Conservation (phyloP, 2,329 filamentous ascomycete genomes). For the Aotearoamyces nothofagi region DNA sequence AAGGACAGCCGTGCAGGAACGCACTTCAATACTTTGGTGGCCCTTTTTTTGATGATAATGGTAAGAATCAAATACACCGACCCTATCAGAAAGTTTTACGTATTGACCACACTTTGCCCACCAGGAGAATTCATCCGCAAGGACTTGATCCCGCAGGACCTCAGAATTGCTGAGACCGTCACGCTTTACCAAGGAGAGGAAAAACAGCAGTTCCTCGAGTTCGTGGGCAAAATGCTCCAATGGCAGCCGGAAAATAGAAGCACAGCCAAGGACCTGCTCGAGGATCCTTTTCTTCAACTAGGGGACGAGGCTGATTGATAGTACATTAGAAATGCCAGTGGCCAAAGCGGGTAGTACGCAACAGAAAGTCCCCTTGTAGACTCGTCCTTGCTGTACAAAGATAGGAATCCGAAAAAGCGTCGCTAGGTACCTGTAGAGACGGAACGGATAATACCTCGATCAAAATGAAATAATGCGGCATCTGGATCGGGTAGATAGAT, state of each 20-base stretch:
- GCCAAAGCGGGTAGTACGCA: too few species aligned
- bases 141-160: constrained; percentile 16
- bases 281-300: constrained; percentile 16
- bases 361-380: too few species aligned
- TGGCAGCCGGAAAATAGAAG: constrained; percentile 20
- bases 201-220: constrained; percentile 17
- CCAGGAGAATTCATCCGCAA: constrained; percentile 19
- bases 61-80: constrained; percentile 3
- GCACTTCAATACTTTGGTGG: constrained; percentile 19
- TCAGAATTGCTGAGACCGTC: constrained; percentile 14
- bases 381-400: too few species aligned
- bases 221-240: constrained; percentile 17
- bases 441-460: too few species aligned
- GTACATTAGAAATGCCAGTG: too few species aligned
- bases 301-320: neutral
- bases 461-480: too few species aligned
- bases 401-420: too few species aligned
- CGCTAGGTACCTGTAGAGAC: too few species aligned
- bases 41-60: constrained; percentile 19
- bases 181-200: constrained; percentile 17
- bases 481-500: too few species aligned
- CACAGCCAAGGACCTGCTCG: constrained; percentile 18
- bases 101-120: constrained; percentile 3
- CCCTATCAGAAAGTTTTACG: too few species aligned
- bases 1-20: constrained; percentile 15